Base-by-base conservation (phyloP, 306 rosid species). In the Lotus japonicus region DNA sequence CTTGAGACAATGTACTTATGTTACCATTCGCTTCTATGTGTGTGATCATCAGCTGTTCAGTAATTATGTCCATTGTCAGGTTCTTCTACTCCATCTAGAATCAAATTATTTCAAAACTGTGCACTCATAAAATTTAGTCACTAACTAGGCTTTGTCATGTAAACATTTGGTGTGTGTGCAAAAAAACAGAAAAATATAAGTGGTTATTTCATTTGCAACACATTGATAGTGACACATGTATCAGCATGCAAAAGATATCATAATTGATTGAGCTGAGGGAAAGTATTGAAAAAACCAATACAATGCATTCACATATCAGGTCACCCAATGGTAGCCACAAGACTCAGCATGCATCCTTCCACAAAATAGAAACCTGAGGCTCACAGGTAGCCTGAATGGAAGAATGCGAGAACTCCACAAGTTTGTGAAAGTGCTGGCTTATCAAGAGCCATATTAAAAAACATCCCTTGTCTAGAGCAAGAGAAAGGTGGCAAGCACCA, bases 331-430 rank as follows among this genome's bases (percentile, higher is more conserved):
- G 78, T 64, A 75, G 81, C 87, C 84, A 73, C 77, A 71, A 71
- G 79, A 83, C 66, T 77, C 72, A 75, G 68, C 68, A 38, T 78
- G 74, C 66, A 78, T 73, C 77, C 76, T 85, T 82, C 80, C 33
- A 76, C 76, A 83, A 60, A 79, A 82, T 77, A 77, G 72, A 74
- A 16, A 81, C 62, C 75, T 45, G 73, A 82, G 85, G 83, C 88
- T 80, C 83, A 82, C 79, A 68, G 77, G 78, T 52, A 77, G 72
- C 80, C 85, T 71, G 84, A 80, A 65, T 71, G 81, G 73, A 83
- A 75, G 75, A 70, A 80, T 71, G 83, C 64, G 51, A 81, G 64
- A 65, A 83, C 80, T 79, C 68, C 73, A 39, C 73, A 52, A 19
- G 63, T 17, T 59, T 61, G 64, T 64, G 78, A 72, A 79, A 77